These are phyloP conservation scores for Globisporangium nunn DNA, from an alignment of 352 stramenopile genomes.

Conservation along the genomic window DNA sequence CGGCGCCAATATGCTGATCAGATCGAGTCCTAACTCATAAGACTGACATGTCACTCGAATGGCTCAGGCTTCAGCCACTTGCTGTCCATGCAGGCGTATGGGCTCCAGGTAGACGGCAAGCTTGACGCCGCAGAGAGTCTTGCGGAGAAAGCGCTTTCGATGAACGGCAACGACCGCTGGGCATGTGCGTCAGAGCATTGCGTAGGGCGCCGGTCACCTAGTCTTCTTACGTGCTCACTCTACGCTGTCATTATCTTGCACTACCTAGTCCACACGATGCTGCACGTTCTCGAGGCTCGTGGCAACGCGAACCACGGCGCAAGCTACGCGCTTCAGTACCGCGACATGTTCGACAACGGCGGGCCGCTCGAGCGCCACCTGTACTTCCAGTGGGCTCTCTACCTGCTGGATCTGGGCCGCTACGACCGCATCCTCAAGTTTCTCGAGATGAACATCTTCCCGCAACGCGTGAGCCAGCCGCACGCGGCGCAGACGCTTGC, in stretches of 20 bases:
- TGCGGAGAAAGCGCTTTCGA: conserved; percentile 73
- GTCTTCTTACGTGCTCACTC: not conserved
- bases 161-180: conserved; percentile 82
- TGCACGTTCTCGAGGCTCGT: conserved; percentile 68
- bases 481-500: conserved; percentile 54
- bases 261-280: conserved; percentile 61
- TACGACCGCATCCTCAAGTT: conserved; percentile 83
- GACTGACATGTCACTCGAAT: not conserved
- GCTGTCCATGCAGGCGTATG: conserved; percentile 78
- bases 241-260: not conserved
- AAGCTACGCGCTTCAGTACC: conserved; percentile 77
- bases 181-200: conserved; percentile 44
- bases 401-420: conserved; percentile 69
- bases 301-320: conserved; percentile 82
- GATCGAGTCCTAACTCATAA: not conserved
- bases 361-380: conserved; percentile 62
- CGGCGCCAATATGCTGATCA: not conserved
- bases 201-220: too few relatives aligned
- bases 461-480: conserved; percentile 27
- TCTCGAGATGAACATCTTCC: conserved; percentile 66
- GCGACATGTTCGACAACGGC: conserved; percentile 71
- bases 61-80: conserved; percentile 62
- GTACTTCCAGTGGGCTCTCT: conserved; percentile 82
- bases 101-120: conserved; percentile 53
- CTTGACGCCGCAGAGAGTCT: conserved; percentile 62